A percentile compares a stretch with the other conserved stretches of the same genome.
Evolutionary conservation across 176 grass and related monocot species (phyloP).

Genomic region (Stipa capillata): DNA sequence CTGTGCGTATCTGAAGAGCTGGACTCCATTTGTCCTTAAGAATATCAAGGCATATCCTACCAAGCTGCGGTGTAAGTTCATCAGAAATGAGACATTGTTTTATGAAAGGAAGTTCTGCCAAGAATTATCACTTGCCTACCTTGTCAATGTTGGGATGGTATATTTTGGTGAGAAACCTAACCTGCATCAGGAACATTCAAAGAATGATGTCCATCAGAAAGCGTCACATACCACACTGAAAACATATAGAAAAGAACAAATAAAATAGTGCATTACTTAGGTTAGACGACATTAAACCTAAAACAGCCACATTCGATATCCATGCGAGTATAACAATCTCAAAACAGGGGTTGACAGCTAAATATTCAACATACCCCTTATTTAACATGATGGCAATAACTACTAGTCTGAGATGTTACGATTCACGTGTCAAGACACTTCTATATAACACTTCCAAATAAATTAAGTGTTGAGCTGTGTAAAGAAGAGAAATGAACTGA

Average conservation of each 20-base stretch:
- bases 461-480: neutral
- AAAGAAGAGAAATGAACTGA: neutral
- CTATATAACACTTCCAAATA: neutral
- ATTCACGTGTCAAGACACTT: neutral
- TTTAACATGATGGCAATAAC: neutral
- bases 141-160: conserved; percentile 96
- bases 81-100: neutral
- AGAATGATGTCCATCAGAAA: neutral
- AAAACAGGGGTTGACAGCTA: neutral
- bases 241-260: neutral
- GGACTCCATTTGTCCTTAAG: conserved; percentile 94
- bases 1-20: conserved; percentile 78
- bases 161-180: conserved; percentile 94
- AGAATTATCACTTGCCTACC: conserved; percentile 27
- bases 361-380: neutral
- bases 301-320: neutral
- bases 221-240: neutral
- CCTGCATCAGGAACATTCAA: conserved; percentile 34
- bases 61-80: conserved; percentile 47
- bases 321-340: neutral
- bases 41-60: conserved; percentile 86
- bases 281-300: neutral
- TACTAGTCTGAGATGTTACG: neutral
- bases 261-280: neutral
- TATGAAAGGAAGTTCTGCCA: neutral